Evolutionary conservation across 306 rosid genomes (phyloP).

Genomic region (Potentilla sterilis): DNA sequence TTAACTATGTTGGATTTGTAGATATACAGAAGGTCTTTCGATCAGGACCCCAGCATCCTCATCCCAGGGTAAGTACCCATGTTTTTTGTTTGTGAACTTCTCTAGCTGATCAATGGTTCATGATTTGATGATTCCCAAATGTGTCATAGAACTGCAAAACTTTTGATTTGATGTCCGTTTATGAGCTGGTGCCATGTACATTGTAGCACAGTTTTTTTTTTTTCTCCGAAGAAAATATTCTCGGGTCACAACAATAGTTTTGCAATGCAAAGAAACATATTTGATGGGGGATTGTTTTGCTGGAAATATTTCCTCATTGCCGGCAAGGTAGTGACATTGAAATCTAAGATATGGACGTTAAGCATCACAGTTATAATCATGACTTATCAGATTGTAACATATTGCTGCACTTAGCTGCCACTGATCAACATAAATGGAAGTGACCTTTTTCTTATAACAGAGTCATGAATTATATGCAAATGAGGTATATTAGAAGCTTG

Average conservation of each 20-base stretch:
- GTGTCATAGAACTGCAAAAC: background rate
- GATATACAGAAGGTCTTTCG: conserved; percentile 94
- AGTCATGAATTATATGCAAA: background rate
- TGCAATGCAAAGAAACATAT: background rate
- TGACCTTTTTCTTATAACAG: background rate
- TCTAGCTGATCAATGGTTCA: background rate
- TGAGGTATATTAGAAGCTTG: background rate
- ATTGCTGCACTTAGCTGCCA: background rate
- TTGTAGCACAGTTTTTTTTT: background rate
- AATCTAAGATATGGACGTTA: background rate
- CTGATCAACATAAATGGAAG: background rate
- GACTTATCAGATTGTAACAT: background rate
- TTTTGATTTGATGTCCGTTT: background rate
- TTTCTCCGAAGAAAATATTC: background rate
- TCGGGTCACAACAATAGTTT: background rate
- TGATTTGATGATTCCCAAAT: background rate
- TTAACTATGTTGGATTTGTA: conserved; percentile 46
- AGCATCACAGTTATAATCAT: background rate
- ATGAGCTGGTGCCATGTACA: background rate
- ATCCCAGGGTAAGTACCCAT: conserved; percentile 66
- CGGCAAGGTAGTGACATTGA: background rate
- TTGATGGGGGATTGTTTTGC: background rate
- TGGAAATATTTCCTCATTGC: background rate
- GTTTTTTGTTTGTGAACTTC: background rate
- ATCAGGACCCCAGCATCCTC: conserved; percentile 74